Conservation (phyloP, 2,329 filamentous ascomycete species). For the Basipetospora sp. region DNA sequence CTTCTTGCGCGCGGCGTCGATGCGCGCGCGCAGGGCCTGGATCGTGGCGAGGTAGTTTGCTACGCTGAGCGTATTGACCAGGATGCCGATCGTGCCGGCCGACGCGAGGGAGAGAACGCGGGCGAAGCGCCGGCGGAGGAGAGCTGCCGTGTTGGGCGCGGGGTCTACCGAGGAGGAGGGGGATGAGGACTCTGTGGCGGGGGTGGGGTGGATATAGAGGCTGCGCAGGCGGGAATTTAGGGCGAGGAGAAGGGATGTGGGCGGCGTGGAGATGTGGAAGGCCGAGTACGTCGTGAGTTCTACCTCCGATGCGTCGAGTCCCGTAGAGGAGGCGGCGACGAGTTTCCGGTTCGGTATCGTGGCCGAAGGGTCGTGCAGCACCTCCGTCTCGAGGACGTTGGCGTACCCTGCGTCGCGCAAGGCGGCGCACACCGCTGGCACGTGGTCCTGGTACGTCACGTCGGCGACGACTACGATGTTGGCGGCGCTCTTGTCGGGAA, state of each 20-base stretch:
- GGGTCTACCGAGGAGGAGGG: slow-evolving; percentile 37
- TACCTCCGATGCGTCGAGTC: slow-evolving; percentile 20
- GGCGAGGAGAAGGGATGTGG: slow-evolving; percentile 70
- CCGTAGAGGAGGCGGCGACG: background rate
- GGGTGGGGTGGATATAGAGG: slow-evolving; percentile 48
- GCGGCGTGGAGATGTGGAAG: slow-evolving; percentile 73
- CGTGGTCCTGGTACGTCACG: slow-evolving; percentile 68
- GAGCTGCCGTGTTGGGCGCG: slow-evolving; percentile 28
- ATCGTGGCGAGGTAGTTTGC: slow-evolving; percentile 78
- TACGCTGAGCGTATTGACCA: slow-evolving; percentile 90
- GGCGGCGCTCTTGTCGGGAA: slow-evolving; percentile 42
- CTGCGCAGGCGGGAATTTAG: slow-evolving; percentile 68
- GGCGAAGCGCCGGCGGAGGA: slow-evolving; percentile 75
- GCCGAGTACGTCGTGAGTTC: slow-evolving; percentile 54
- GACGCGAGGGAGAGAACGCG: slow-evolving; percentile 68
- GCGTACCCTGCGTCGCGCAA: slow-evolving; percentile 53
- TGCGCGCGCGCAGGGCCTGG: slow-evolving; percentile 54
- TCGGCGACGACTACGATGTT: slow-evolving; percentile 77
- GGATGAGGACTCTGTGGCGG: slow-evolving; percentile 22
- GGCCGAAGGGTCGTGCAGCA: slow-evolving; percentile 66
- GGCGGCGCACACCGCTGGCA: slow-evolving; percentile 39
- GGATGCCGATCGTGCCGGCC: slow-evolving; percentile 74
- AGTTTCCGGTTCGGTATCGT: slow-evolving; percentile 72
- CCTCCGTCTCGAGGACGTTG: slow-evolving; percentile 51
- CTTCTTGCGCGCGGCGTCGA: slow-evolving; percentile 75